A percentile compares a stretch with the other conserved stretches of the same genome.
phyloP scores from a whole-genome alignment of 2,329 filamentous ascomycete genomes.

The Phialophora chinensis region DNA sequence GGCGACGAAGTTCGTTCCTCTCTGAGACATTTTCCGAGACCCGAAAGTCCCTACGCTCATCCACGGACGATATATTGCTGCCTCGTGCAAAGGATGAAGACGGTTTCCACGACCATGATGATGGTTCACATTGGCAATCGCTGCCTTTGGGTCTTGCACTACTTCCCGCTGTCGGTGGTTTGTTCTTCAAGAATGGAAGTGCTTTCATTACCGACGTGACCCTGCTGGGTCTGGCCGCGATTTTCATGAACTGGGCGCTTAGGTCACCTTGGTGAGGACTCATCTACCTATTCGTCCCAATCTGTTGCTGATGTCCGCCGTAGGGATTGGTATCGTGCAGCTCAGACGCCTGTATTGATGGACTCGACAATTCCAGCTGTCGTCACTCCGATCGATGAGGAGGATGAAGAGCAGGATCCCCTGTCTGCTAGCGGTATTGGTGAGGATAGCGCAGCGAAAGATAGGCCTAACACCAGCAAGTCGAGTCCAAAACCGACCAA shows the following conservation, averaged over 20 bases:
- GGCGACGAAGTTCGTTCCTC: slow-evolving; percentile 76
- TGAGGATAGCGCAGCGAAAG: slow-evolving; percentile 5
- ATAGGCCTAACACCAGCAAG: neutral
- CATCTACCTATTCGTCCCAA: slow-evolving; percentile 13
- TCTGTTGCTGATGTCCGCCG: slow-evolving; percentile 22
- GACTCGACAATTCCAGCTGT: slow-evolving; percentile 50
- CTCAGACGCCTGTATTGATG: slow-evolving; percentile 65
- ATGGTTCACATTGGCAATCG: slow-evolving; percentile 75
- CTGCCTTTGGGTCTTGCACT: slow-evolving; percentile 83
- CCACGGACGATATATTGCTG: slow-evolving; percentile 72
- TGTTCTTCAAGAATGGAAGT: slow-evolving; percentile 84
- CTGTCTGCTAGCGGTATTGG: neutral
- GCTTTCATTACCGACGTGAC: slow-evolving; percentile 84
- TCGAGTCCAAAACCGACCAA: slow-evolving; percentile 33
- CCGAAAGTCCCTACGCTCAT: slow-evolving; percentile 66
- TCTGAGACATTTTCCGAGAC: slow-evolving; percentile 77
- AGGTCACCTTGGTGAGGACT: slow-evolving; percentile 78
- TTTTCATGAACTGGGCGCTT: slow-evolving; percentile 93
- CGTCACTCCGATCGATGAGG: slow-evolving; percentile 42
- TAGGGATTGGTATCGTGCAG: slow-evolving; percentile 76
- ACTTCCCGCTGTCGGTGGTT: slow-evolving; percentile 81
- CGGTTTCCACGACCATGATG: slow-evolving; percentile 51
- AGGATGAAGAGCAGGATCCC: slow-evolving; percentile 42
- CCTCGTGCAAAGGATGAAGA: slow-evolving; percentile 55
- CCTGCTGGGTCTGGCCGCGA: slow-evolving; percentile 75